These are phyloP conservation scores for Lepidium sativum DNA, from an alignment of 345 rosid species.

Conservation along the genomic window DNA sequence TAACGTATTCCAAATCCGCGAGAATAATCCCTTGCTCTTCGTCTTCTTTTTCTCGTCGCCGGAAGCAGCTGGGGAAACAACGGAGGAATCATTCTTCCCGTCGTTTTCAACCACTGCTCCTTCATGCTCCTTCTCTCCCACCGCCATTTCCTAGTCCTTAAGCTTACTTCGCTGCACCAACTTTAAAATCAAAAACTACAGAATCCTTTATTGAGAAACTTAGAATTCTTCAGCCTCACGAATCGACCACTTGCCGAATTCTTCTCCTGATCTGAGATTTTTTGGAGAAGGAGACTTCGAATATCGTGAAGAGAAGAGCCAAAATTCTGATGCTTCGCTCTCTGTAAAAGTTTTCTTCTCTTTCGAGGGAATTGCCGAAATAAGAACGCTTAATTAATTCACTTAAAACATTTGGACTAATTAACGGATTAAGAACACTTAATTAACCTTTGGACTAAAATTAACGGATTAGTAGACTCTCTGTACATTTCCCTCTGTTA, in stretches of 20 bases:
- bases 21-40: constrained; percentile 47
- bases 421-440: too few species aligned
- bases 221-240: background rate
- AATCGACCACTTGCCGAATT: background rate
- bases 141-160: background rate
- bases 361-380: constrained; percentile 2
- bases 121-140: constrained; percentile 14
- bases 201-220: background rate
- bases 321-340: constrained; percentile 5
- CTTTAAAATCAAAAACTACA: background rate
- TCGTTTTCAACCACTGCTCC: background rate
- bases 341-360: constrained; percentile 5
- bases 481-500: too few species aligned
- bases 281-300: constrained; percentile 7
- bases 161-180: background rate
- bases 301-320: constrained; percentile 5
- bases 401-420: background rate
- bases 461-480: too few species aligned
- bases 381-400: background rate
- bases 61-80: background rate
- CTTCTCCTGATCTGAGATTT: background rate
- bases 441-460: too few species aligned
- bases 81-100: constrained; percentile 7
- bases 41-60: constrained; percentile 17
- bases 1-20: too few species aligned